Base-by-base conservation (phyloP, 108 stramenopile genomes). In the Hondaea fermentalgiana region DNA sequence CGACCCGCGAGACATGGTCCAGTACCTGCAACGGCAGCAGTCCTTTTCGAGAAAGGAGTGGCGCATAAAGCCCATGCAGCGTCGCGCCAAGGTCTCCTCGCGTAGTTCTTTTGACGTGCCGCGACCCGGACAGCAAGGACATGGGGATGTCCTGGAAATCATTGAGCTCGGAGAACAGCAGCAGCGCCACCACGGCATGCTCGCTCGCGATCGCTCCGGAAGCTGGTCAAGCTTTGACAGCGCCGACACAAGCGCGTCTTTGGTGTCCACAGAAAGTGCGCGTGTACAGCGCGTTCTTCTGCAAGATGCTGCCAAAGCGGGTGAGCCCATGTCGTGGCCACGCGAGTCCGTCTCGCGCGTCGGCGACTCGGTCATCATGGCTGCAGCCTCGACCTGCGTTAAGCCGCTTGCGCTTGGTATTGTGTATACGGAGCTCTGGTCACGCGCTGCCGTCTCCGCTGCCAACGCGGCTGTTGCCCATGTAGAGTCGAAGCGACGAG, bases 401-500 rank as follows among this genome's bases (percentile, higher is more conserved):
- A 83, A 83, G 76, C 76, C 76, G 0, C 19, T 83, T 3, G 76
- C 76, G 51, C n/a, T 83, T 16, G 45, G 49, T 35, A 83, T 83
- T 35, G 76, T 83, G 10, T 83, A 83, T 23, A 53, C 76, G 51
- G 76, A 83, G 23, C n/a, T 83, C 12, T 83, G 76, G 76, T 83
- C 76, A 12, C 76, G 76, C n/a, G 76, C 76, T 6, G 76, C 51
- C n/a, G 49, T 83, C 25, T 83, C 76, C 17, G 76, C 76, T 35
- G 76, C 76, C 19, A 47, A 35, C 28, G 76, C 76, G 16, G 51
- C 76, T 28, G 12, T 83, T 83, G 76, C 76, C n/a, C 51, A 53
- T 23, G 76, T 83, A 6, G 76, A 83, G 76, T n/a, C 19, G 19
- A 83, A 83, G 49, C 4, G 76, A 45, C 76, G 76, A 6, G 76